These are phyloP conservation scores for Termitomyces sp. DNA, from an alignment of 768 basidiomycete species.

Conservation along the genomic window DNA sequence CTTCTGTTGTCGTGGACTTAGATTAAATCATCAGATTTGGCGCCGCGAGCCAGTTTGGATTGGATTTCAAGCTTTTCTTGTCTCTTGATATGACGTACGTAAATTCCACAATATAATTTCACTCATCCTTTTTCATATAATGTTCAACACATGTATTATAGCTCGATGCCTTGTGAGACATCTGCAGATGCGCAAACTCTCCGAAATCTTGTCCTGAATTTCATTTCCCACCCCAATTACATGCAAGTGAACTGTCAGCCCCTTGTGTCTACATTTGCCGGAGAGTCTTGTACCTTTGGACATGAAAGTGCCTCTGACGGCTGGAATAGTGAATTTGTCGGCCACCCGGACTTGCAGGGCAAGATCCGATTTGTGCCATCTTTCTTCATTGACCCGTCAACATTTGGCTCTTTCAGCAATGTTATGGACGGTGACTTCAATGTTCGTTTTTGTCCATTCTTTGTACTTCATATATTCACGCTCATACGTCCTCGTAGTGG, in stretches of 20 bases:
- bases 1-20: background rate
- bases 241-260: slow-evolving; percentile 42
- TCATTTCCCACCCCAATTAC: slow-evolving; percentile 59
- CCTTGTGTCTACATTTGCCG: slow-evolving; percentile 71
- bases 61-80: slow-evolving; percentile 70
- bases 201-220: slow-evolving; percentile 52
- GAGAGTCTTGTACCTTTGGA: slow-evolving; percentile 69
- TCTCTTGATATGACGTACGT: slow-evolving; percentile 78
- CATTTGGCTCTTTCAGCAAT: slow-evolving; percentile 42
- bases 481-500: slow-evolving; percentile 46
- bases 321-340: slow-evolving; percentile 56
- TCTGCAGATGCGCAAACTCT: slow-evolving; percentile 47
- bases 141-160: slow-evolving; percentile 21
- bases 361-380: slow-evolving; percentile 65
- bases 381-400: slow-evolving; percentile 61
- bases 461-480: slow-evolving; percentile 15
- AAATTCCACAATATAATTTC: background rate
- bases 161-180: slow-evolving; percentile 53
- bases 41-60: slow-evolving; percentile 50
- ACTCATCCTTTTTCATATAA: background rate
- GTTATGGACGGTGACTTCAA: slow-evolving; percentile 62
- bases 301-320: slow-evolving; percentile 47
- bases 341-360: slow-evolving; percentile 43
- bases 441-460: slow-evolving; percentile 32
- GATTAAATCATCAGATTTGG: slow-evolving; percentile 39